These are phyloP conservation scores for Petunia hybrid DNA, from an alignment of 305 asterid species.

Conservation along the genomic window DNA sequence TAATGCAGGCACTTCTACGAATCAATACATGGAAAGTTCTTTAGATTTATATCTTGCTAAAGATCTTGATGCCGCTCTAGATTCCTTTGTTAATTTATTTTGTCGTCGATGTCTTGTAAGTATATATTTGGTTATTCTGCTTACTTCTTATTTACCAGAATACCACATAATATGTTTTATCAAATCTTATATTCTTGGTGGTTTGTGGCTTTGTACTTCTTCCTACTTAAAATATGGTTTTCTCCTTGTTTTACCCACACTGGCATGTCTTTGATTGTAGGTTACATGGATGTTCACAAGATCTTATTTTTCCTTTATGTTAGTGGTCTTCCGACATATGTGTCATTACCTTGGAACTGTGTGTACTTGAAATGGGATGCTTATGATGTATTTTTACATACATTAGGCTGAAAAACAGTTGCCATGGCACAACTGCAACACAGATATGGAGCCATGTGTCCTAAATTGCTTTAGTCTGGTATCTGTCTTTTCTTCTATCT, in stretches of 20 bases:
- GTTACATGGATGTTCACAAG: conserved; percentile 85
- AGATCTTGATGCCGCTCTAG: conserved; percentile 80
- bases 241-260: conserved; percentile 29
- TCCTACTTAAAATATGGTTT: too few species aligned
- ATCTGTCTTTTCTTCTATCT: conserved; percentile 28
- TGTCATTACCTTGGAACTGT: too few species aligned
- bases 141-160: too few species aligned
- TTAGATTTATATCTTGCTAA: too few species aligned
- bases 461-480: conserved; percentile 76
- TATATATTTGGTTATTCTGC: too few species aligned
- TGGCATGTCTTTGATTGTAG: conserved; percentile 81
- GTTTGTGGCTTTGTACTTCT: background rate
- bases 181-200: background rate
- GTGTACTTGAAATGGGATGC: background rate
- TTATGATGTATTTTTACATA: conserved; percentile 23
- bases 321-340: too few species aligned
- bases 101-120: conserved; percentile 85
- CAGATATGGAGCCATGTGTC: conserved; percentile 75
- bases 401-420: conserved; percentile 71
- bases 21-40: too few species aligned
- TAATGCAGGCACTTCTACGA: too few species aligned
- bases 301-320: conserved; percentile 61
- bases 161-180: too few species aligned
- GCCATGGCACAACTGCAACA: conserved; percentile 58
- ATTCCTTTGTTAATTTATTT: conserved; percentile 77